Evolutionary conservation across 805 yeast species (phyloP).

Genomic region (Saccharomyces cerevisiae): DNA sequence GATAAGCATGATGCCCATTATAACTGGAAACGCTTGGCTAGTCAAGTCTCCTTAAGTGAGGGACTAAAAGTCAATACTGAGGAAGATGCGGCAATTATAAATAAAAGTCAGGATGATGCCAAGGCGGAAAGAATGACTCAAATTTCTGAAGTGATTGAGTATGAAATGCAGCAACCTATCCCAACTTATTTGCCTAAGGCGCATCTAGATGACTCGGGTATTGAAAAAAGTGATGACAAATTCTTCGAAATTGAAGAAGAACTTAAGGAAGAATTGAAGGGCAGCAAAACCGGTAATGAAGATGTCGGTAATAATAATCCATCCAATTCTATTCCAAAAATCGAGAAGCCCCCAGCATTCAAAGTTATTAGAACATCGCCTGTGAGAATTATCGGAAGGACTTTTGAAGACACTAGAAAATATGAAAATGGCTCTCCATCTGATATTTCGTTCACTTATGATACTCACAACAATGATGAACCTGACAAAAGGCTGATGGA

Average conservation of each 20-base stretch:
- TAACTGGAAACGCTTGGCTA: conserved; percentile 27
- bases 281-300: neutral
- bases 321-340: neutral
- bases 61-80: neutral
- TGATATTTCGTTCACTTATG: conserved; percentile 15
- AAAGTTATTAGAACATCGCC: neutral
- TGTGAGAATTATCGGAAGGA: neutral
- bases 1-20: conserved; percentile 27
- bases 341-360: neutral
- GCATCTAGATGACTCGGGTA: neutral
- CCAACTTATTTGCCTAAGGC: neutral
- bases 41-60: conserved; percentile 14
- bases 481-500: conserved; percentile 17
- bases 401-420: neutral
- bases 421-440: conserved; percentile 1
- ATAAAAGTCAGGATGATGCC: neutral
- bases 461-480: conserved; percentile 5
- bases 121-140: neutral
- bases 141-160: conserved; percentile 1
- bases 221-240: neutral
- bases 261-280: neutral
- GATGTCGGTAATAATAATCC: neutral
- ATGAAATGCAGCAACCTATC: neutral
- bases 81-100: neutral
- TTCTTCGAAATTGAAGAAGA: neutral